Evolutionary conservation across 2,329 filamentous ascomycete genomes (phyloP).

Genomic region (Fusarium siculi): DNA sequence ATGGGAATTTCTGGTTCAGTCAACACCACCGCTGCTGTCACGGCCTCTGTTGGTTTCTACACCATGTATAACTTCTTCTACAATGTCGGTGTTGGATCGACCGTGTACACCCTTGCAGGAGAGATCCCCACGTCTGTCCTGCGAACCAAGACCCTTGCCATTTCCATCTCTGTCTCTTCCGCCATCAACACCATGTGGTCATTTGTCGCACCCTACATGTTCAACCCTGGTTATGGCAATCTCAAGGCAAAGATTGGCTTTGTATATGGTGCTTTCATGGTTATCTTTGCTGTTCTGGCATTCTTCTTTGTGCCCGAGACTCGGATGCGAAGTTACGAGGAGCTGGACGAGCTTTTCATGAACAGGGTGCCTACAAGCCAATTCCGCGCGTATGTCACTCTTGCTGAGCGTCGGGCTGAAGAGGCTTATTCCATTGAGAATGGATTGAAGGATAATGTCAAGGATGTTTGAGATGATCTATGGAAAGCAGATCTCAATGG

Average conservation of each 20-base stretch:
- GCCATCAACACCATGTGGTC: conserved; percentile 55
- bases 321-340: conserved; percentile 41
- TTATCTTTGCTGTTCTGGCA: conserved; percentile 49
- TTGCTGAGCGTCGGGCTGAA: conserved; percentile 39
- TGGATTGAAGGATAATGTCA: neutral
- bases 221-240: conserved; percentile 48
- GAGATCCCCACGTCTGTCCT: conserved; percentile 57
- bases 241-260: conserved; percentile 56
- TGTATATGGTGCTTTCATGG: conserved; percentile 52
- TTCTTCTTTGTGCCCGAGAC: conserved; percentile 63
- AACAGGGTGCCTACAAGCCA: conserved; percentile 38
- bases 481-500: too few relatives aligned
- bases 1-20: conserved; percentile 45
- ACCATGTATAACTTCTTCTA: conserved; percentile 55
- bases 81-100: conserved; percentile 54
- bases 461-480: neutral
- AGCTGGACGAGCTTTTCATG: conserved; percentile 46
- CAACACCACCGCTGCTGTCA: conserved; percentile 36
- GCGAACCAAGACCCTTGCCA: conserved; percentile 55
- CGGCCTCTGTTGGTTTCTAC: conserved; percentile 49
- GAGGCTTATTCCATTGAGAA: conserved; percentile 38
- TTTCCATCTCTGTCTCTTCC: conserved; percentile 55
- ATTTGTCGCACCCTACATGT: conserved; percentile 60
- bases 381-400: conserved; percentile 38
- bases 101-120: conserved; percentile 55